A percentile compares a stretch with the other conserved stretches of the same genome.
phyloP scores from a whole-genome alignment of 768 basidiomycete species.

The Suillus weaverae region DNA sequence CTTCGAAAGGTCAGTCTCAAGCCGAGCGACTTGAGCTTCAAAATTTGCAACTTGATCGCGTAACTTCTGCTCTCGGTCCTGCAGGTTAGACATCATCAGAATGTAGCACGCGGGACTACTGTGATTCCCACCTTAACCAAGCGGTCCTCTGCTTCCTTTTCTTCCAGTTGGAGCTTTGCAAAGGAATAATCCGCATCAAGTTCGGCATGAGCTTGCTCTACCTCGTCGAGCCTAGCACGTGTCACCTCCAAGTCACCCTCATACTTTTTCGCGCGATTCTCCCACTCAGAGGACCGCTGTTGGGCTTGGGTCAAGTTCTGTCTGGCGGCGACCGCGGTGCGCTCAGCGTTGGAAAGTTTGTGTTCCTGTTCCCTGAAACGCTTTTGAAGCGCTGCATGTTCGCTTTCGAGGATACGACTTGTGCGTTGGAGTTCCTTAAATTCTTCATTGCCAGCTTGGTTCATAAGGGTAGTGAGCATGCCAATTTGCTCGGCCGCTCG shows the following conservation, averaged over 20 bases:
- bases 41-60: slow-evolving; percentile 65
- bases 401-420: slow-evolving; percentile 59
- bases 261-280: slow-evolving; percentile 70
- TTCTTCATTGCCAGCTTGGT: slow-evolving; percentile 69
- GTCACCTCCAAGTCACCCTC: slow-evolving; percentile 63
- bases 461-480: slow-evolving; percentile 56
- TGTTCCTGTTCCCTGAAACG: slow-evolving; percentile 71
- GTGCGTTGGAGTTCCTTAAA: slow-evolving; percentile 64
- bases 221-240: slow-evolving; percentile 62
- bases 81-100: slow-evolving; percentile 8
- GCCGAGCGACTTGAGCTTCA: slow-evolving; percentile 56
- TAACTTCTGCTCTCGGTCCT: slow-evolving; percentile 73
- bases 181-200: slow-evolving; percentile 71
- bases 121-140: slow-evolving; percentile 53
- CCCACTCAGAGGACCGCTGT: slow-evolving; percentile 81
- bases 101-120: neutral
- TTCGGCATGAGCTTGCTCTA: slow-evolving; percentile 63
- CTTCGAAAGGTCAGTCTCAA: slow-evolving; percentile 61
- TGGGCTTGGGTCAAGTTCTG: slow-evolving; percentile 72
- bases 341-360: slow-evolving; percentile 61
- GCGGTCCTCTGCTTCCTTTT: slow-evolving; percentile 70
- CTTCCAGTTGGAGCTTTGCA: slow-evolving; percentile 70
- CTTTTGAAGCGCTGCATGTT: slow-evolving; percentile 66
- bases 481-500: slow-evolving; percentile 75
- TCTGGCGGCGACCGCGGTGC: slow-evolving; percentile 52